Conservation (phyloP, 2,329 filamentous ascomycete genomes). For the Paraphoma sp. region DNA sequence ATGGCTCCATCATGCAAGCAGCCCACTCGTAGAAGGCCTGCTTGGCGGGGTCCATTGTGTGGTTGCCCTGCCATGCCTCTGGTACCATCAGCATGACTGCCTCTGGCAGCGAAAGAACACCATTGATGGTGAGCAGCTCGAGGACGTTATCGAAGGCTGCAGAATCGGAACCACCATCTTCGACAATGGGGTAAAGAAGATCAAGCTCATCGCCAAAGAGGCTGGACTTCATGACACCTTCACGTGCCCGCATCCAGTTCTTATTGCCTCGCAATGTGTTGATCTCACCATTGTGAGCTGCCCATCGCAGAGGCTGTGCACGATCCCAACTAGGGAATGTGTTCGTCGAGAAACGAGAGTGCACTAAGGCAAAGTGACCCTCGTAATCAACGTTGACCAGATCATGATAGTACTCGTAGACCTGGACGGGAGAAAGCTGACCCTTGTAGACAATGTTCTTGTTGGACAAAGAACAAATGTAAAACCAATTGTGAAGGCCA, state of each 20-base stretch:
- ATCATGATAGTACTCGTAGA: conserved; percentile 98
- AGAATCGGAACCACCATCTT: conserved; percentile 95
- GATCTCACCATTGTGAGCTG: conserved; percentile 98
- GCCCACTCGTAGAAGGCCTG: conserved; percentile 99
- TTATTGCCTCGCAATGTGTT: conserved; percentile 98
- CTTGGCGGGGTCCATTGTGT: conserved; percentile 90
- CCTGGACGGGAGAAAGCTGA: conserved; percentile 90
- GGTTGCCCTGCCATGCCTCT: conserved; percentile 96
- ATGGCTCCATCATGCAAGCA: conserved; percentile 98
- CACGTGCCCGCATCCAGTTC: conserved; percentile 98
- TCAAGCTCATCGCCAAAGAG: conserved; percentile 93
- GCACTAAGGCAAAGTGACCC: conserved; percentile 94
- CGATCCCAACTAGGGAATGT: conserved; percentile 98
- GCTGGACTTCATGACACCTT: conserved; percentile 92
- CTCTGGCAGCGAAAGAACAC: conserved; percentile 91
- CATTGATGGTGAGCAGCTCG: conserved; percentile 92
- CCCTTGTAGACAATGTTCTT: conserved; percentile 99
- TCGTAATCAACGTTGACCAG: conserved; percentile 96
- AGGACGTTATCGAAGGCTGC: conserved; percentile 97
- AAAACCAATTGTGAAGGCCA: conserved; percentile 98
- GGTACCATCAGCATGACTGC: conserved; percentile 99
- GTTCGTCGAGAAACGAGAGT: conserved; percentile 97
- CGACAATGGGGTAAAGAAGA: conserved; percentile 88
- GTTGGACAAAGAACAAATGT: conserved; percentile 94
- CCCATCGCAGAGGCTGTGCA: conserved; percentile 94